These are phyloP conservation scores for Fusarium lyarnte DNA, from an alignment of 2,329 filamentous ascomycete species.

Conservation along the genomic window DNA sequence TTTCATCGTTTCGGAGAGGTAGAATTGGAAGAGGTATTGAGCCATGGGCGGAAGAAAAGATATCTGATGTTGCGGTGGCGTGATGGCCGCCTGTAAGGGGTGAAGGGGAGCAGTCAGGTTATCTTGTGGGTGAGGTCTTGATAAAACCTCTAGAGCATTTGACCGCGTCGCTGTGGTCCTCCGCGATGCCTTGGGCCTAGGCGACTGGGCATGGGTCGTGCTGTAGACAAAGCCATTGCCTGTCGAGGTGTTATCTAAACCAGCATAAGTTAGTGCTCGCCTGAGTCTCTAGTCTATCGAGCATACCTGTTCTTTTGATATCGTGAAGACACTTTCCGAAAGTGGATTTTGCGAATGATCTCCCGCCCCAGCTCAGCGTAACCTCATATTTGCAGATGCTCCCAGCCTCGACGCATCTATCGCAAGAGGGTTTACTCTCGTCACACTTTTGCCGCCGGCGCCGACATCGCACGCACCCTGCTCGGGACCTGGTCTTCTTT, in stretches of 20 bases:
- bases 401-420: constrained; percentile 11
- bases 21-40: constrained; percentile 24
- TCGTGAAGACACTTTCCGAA: constrained; percentile 20
- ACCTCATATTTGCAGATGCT: constrained; percentile 20
- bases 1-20: constrained; percentile 25
- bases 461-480: constrained; percentile 27
- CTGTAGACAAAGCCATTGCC: constrained; percentile 20
- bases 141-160: accelerated
- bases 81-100: background rate
- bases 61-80: background rate
- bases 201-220: background rate
- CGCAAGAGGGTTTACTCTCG: constrained; percentile 26
- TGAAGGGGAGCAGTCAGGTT: background rate
- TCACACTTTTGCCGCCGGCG: constrained; percentile 31
- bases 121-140: background rate
- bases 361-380: constrained; percentile 25
- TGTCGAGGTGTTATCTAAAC: background rate
- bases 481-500: constrained; percentile 22
- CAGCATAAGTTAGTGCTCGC: background rate
- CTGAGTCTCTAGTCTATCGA: accelerated
- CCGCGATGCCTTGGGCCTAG: accelerated
- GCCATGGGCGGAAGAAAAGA: constrained; percentile 15
- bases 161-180: background rate
- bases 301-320: constrained; percentile 5
- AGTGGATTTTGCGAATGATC: constrained; percentile 21